Evolutionary conservation across 208 protist genomes (phyloP).

Genomic region (Trypanosoma congolense): DNA sequence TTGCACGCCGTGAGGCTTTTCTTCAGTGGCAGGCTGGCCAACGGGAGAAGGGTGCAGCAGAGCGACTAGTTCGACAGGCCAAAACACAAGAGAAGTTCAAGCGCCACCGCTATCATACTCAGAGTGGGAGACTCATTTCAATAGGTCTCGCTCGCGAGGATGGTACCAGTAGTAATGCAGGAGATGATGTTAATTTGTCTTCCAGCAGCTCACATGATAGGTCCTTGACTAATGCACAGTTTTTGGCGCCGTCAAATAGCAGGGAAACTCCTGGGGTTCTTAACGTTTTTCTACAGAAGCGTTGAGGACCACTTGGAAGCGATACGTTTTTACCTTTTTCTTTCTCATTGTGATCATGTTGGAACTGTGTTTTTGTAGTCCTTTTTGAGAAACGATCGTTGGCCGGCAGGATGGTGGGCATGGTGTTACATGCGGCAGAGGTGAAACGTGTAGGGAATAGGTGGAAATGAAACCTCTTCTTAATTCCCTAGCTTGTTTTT

Average conservation of each 20-base stretch:
- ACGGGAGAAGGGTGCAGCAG: constrained; percentile 78
- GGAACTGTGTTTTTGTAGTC: no score
- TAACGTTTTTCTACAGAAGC: constrained; percentile 12
- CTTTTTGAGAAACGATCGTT: no score
- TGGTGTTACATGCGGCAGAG: no score
- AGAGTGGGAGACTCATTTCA: constrained; percentile 48
- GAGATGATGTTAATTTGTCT: background rate
- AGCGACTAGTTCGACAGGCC: constrained; percentile 59
- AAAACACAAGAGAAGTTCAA: constrained; percentile 74
- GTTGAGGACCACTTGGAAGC: background rate
- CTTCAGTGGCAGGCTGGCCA: constrained; percentile 79
- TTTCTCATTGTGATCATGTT: no score
- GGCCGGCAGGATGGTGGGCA: no score
- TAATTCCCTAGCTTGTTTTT: constrained; percentile 2
- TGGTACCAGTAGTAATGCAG: background rate
- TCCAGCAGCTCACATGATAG: background rate
- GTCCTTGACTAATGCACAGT: constrained; percentile 1
- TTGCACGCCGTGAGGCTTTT: constrained; percentile 71
- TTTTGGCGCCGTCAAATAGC: constrained; percentile 3
- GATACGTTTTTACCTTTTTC: background rate
- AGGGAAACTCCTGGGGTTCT: background rate
- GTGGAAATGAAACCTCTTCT: no score
- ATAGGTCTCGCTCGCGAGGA: constrained; percentile 17
- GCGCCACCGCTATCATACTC: constrained; percentile 64
- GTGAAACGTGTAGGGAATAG: no score